Evolutionary conservation across 2,329 filamentous ascomycete species (phyloP).

Genomic region (Colletotrichum musae): DNA sequence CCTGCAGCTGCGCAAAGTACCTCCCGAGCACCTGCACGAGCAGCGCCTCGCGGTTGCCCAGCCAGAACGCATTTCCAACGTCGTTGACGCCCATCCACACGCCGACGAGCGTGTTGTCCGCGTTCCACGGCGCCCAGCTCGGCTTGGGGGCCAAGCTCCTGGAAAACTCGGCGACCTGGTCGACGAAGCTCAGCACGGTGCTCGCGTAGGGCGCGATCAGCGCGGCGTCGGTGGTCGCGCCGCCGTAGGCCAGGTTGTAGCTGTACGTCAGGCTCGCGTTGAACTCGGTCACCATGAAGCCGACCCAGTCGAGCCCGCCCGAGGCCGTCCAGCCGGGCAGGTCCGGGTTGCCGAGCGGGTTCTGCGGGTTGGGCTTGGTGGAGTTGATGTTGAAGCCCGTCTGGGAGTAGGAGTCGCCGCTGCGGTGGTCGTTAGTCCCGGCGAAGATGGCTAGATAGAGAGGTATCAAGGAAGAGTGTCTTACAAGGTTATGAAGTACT

Average conservation of each 20-base stretch:
- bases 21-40: constrained; percentile 56
- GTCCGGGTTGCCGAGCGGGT: constrained; percentile 73
- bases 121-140: constrained; percentile 57
- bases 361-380: constrained; percentile 64
- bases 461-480: constrained; percentile 10
- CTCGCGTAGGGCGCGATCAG: constrained; percentile 64
- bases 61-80: constrained; percentile 63
- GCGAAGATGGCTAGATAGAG: not conserved
- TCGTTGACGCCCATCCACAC: constrained; percentile 72
- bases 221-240: constrained; percentile 63
- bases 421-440: constrained; percentile 42
- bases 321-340: constrained; percentile 64
- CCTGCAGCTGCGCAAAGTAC: constrained; percentile 59
- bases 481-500: constrained; percentile 60
- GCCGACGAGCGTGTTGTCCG: constrained; percentile 60
- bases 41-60: constrained; percentile 45
- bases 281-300: constrained; percentile 58
- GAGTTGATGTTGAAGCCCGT: constrained; percentile 68
- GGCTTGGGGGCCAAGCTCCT: constrained; percentile 49
- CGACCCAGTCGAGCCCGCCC: constrained; percentile 65
- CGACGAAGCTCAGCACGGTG: constrained; percentile 64
- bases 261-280: constrained; percentile 58
- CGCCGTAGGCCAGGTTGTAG: constrained; percentile 67
- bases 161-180: constrained; percentile 64
- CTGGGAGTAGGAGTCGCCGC: constrained; percentile 72